phyloP scores from a whole-genome alignment of 176 grass and related monocot genomes.

The Phoenix dactylifera region DNA sequence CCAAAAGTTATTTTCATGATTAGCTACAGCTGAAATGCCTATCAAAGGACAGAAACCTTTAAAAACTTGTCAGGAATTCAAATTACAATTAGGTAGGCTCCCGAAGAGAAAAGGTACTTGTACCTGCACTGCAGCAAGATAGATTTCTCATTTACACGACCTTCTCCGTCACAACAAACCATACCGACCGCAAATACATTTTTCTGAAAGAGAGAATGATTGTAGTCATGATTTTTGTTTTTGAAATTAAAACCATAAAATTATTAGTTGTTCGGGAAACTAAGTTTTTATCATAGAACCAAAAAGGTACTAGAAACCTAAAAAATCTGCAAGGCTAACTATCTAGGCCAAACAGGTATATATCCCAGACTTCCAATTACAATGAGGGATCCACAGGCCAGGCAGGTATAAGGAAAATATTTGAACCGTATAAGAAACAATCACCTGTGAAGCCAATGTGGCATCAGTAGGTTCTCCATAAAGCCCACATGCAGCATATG shows the following conservation, averaged over 20 bases:
- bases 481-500: slow-evolving; percentile 40
- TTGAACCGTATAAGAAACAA: slow-evolving; percentile 7
- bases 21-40: not conserved
- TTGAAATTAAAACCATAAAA: not conserved
- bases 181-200: slow-evolving; percentile 84
- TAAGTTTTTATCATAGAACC: not conserved
- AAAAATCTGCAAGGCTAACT: too few species aligned
- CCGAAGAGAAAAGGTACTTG: slow-evolving; percentile 4
- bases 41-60: too few species aligned
- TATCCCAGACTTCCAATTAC: too few species aligned
- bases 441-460: slow-evolving; percentile 87
- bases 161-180: slow-evolving; percentile 88
- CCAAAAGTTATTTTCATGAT: slow-evolving; percentile 17
- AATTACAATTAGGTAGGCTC: not conserved
- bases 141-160: slow-evolving; percentile 93
- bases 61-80: too few species aligned
- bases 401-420: not conserved
- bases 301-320: too few species aligned
- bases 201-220: slow-evolving; percentile 45
- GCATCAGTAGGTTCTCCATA: slow-evolving; percentile 53
- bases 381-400: too few species aligned
- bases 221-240: not conserved
- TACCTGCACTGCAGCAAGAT: slow-evolving; percentile 89
- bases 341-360: too few species aligned
- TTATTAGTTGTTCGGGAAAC: not conserved